Evolutionary conservation across 345 rosid genomes (phyloP).

Genomic region (Arabis hirsuta): DNA sequence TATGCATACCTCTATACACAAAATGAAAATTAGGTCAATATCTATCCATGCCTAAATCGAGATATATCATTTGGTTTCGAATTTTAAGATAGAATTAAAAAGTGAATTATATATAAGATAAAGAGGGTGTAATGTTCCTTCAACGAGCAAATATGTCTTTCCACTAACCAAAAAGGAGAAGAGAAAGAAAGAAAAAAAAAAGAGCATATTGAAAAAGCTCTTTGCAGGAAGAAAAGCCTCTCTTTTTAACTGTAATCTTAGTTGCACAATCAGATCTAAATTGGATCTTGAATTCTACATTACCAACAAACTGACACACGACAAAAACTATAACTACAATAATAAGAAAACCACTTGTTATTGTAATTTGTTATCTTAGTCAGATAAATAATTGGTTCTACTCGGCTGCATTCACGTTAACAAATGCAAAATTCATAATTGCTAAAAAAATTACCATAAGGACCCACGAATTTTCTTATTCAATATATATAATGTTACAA

Average conservation of each 20-base stretch:
- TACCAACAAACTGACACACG: conserved; percentile 37
- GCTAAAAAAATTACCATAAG: too few species aligned
- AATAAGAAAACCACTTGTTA: conserved; percentile 18
- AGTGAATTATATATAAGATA: conserved; percentile 29
- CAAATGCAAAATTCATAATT: conserved; percentile 2
- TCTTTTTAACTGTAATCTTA: conserved; percentile 34
- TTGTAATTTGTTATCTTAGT: conserved; percentile 7
- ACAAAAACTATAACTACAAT: conserved; percentile 20
- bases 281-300: conserved; percentile 39
- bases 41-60: background rate
- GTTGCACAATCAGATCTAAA: conserved; percentile 38
- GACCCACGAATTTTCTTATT: background rate
- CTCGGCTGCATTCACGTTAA: conserved; percentile 2
- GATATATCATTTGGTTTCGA: conserved; percentile 25
- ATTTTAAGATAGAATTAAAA: conserved; percentile 24
- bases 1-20: conserved; percentile 12
- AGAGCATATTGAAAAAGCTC: conserved; percentile 39
- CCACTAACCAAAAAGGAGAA: conserved; percentile 44
- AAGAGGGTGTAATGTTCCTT: conserved; percentile 37
- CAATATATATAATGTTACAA: background rate
- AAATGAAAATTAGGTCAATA: conserved; percentile 24
- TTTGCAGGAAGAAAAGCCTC: conserved; percentile 34
- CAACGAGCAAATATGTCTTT: conserved; percentile 39
- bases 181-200: background rate
- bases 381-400: background rate